phyloP scores from a whole-genome alignment of 345 rosid genomes.

The Acer negundo region DNA sequence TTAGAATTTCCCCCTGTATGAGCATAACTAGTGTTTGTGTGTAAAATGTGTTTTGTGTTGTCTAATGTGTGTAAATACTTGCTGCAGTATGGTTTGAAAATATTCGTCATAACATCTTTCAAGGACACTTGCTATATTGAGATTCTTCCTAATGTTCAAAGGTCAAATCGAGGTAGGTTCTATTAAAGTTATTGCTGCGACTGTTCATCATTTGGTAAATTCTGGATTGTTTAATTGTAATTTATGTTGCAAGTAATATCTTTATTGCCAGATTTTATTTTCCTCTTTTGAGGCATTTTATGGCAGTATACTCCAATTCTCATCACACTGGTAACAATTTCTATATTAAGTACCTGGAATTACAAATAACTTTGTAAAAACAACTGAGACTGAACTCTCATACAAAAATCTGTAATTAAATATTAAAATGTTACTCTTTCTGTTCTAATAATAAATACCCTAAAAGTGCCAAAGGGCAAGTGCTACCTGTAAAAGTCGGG shows the following conservation, averaged over 20 bases:
- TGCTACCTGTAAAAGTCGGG: neutral
- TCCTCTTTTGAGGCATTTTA: neutral
- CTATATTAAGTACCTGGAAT: neutral
- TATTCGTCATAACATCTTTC: conserved; percentile 64
- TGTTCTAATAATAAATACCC: neutral
- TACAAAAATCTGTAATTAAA: neutral
- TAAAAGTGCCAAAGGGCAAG: neutral
- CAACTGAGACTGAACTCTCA: neutral
- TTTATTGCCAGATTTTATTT: neutral
- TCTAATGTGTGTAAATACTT: conserved; percentile 27
- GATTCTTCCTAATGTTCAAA: conserved; percentile 51
- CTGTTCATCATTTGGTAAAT: neutral
- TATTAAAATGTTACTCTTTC: neutral
- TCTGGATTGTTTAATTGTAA: neutral
- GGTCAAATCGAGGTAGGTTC: conserved; percentile 51
- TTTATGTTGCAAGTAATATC: neutral
- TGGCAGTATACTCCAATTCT: neutral
- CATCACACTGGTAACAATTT: too few relatives aligned
- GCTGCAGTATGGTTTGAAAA: conserved; percentile 62
- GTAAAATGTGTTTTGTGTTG: neutral
- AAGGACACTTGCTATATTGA: conserved; percentile 70
- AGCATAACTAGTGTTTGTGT: neutral
- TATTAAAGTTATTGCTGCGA: neutral
- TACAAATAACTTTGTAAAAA: neutral
- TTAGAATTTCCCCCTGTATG: neutral